These are phyloP conservation scores for Manihot esculenta DNA, from an alignment of 441 rosid genomes.

Conservation along the genomic window DNA sequence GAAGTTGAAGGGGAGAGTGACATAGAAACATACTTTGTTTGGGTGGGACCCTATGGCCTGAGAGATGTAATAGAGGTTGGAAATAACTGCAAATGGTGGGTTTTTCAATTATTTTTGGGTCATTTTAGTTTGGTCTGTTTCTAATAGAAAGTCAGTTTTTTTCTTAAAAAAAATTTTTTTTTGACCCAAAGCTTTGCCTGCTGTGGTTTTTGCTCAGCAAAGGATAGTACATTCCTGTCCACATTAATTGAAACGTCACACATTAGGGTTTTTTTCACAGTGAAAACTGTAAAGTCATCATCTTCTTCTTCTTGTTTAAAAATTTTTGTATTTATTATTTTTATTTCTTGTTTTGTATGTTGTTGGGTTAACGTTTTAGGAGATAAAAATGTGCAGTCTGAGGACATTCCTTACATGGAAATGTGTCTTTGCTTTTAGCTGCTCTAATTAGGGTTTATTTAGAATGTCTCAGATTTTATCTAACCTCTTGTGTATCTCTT, in stretches of 20 bases:
- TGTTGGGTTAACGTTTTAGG: slow-evolving; percentile 11
- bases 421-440: slow-evolving; percentile 28
- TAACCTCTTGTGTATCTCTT: too few relatives aligned
- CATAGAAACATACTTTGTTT: slow-evolving; percentile 2
- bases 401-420: slow-evolving; percentile 41
- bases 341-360: background rate
- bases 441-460: slow-evolving; percentile 32
- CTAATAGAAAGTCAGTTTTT: slow-evolving; percentile 26
- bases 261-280: slow-evolving; percentile 6
- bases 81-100: slow-evolving; percentile 17
- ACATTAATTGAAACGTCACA: slow-evolving; percentile 33
- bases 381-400: slow-evolving; percentile 16
- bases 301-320: too few relatives aligned
- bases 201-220: background rate
- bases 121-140: slow-evolving; percentile 28
- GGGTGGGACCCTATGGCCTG: slow-evolving; percentile 27
- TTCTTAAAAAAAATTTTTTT: too few relatives aligned
- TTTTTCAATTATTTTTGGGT: slow-evolving; percentile 21
- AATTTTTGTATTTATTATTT: too few relatives aligned
- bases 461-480: slow-evolving; percentile 18
- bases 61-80: slow-evolving; percentile 8
- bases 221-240: slow-evolving; percentile 35
- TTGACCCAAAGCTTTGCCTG: slow-evolving; percentile 12
- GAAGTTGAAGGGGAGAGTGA: background rate
- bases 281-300: too few relatives aligned